phyloP scores from a whole-genome alignment of 2,329 filamentous ascomycete species.

The Diplodia corticola region DNA sequence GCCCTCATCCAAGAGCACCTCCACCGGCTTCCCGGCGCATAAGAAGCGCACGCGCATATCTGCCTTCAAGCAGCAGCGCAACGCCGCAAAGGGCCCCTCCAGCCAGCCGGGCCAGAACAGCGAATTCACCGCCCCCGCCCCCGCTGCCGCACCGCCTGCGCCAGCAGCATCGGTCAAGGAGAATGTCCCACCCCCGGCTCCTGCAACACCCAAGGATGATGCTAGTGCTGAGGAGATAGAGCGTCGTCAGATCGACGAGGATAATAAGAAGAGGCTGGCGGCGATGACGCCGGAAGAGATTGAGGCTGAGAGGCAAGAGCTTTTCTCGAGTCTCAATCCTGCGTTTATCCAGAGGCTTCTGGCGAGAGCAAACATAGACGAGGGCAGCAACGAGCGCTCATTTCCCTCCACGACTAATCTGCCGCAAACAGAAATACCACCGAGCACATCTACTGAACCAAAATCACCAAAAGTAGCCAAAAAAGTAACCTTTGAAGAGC shows the following conservation, averaged over 20 bases:
- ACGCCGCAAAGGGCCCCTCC: constrained; percentile 23
- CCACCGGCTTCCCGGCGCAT: constrained; percentile 82
- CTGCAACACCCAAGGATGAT: not conserved
- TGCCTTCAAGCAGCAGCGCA: constrained; percentile 73
- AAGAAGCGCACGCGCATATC: constrained; percentile 74
- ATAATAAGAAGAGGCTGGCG: constrained; percentile 73
- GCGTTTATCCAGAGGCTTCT: constrained; percentile 75
- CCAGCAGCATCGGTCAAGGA: not conserved
- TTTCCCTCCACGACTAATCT: constrained; percentile 26
- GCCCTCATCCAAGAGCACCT: constrained; percentile 55
- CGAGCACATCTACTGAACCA: not conserved
- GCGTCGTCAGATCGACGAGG: constrained; percentile 71
- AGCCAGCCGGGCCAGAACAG: not conserved
- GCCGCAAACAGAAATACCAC: constrained; percentile 10
- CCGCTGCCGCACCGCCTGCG: not conserved
- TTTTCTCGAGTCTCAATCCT: constrained; percentile 76
- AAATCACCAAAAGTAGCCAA: constrained; percentile 29
- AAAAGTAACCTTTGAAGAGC: constrained; percentile 37
- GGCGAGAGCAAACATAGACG: constrained; percentile 72
- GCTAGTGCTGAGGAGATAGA: constrained; percentile 55
- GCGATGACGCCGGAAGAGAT: constrained; percentile 83
- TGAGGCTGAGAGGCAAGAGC: constrained; percentile 72
- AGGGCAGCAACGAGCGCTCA: constrained; percentile 49
- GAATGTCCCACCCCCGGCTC: not conserved
- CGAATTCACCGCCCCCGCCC: not conserved